A percentile compares a stretch with the other conserved stretches of the same genome.
These are phyloP conservation scores for Fraxinus baroniana DNA, from an alignment of 305 asterid species.

Conservation along the genomic window DNA sequence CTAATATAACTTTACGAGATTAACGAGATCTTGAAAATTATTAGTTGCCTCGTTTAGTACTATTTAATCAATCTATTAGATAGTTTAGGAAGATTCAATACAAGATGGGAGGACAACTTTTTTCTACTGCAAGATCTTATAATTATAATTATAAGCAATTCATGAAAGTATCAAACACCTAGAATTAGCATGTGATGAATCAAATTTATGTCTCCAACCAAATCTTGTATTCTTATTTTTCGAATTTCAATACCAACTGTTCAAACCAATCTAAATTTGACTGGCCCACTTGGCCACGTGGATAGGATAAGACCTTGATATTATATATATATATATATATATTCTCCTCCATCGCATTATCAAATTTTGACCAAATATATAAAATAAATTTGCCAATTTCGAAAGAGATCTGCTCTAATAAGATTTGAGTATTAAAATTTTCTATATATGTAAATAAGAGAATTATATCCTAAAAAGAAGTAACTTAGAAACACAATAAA, in stretches of 20 bases:
- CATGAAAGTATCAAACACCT: background rate
- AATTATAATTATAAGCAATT: background rate
- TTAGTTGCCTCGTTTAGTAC: background rate
- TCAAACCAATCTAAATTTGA: background rate
- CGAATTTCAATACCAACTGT: background rate
- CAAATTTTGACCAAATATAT: background rate
- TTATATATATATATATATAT: no score
- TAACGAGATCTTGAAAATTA: background rate
- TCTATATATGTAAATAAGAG: no score
- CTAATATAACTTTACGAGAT: background rate
- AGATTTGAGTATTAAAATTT: no score
- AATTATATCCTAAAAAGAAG: no score
- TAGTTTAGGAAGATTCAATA: background rate
- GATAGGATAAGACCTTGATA: background rate
- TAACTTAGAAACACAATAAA: no score
- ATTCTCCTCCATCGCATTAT: background rate
- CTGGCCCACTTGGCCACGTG: background rate
- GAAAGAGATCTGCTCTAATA: no score
- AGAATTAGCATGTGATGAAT: conserved; percentile 19
- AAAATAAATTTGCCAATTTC: no score
- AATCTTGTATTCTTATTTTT: background rate
- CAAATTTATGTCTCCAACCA: background rate
- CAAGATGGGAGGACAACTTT: background rate
- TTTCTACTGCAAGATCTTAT: background rate
- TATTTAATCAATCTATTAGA: background rate